Evolutionary conservation across 768 basidiomycete genomes (phyloP).

Genomic region (Amanita subjunquillea): DNA sequence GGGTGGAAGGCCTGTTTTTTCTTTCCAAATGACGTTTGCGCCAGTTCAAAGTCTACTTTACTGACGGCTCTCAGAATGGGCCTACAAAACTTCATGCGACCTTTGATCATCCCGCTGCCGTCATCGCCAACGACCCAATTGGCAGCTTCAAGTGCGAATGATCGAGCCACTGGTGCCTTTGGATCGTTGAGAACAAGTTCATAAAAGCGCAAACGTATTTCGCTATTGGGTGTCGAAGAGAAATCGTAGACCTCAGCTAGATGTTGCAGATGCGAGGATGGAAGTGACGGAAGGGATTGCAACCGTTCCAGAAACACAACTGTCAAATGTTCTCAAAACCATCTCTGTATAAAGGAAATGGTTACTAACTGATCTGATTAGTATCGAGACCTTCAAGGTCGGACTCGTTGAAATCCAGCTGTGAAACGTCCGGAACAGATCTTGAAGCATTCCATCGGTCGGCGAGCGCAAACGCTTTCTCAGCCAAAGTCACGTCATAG

Average conservation of each 20-base stretch:
- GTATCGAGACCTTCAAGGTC: constrained; percentile 62
- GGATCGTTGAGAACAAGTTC: constrained; percentile 51
- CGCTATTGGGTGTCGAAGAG: constrained; percentile 54
- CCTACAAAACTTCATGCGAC: constrained; percentile 81
- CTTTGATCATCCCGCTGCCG: constrained; percentile 53
- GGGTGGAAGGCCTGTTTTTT: constrained; percentile 59
- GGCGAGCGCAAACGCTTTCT: constrained; percentile 63
- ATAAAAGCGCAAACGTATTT: constrained; percentile 75
- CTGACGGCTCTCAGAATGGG: constrained; percentile 48
- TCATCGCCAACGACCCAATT: constrained; percentile 64
- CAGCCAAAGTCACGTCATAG: constrained; percentile 66
- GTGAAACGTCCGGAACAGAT: constrained; percentile 25
- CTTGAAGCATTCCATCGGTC: constrained; percentile 65
- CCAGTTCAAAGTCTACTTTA: constrained; percentile 43
- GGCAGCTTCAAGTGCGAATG: constrained; percentile 42
- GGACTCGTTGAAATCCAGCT: constrained; percentile 41
- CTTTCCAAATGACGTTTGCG: constrained; percentile 36
- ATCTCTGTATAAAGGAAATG: not conserved
- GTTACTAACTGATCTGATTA: constrained; percentile 59
- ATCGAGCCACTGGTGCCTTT: constrained; percentile 31
- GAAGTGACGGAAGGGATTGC: constrained; percentile 50
- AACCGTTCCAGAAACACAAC: constrained; percentile 82
- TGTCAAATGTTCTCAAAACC: constrained; percentile 15
- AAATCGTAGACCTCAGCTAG: constrained; percentile 47
- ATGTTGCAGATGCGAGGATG: constrained; percentile 43